Evolutionary conservation across 495 filamentous ascomycete species (phyloP).

Genomic region (Apiosordaria backusii): DNA sequence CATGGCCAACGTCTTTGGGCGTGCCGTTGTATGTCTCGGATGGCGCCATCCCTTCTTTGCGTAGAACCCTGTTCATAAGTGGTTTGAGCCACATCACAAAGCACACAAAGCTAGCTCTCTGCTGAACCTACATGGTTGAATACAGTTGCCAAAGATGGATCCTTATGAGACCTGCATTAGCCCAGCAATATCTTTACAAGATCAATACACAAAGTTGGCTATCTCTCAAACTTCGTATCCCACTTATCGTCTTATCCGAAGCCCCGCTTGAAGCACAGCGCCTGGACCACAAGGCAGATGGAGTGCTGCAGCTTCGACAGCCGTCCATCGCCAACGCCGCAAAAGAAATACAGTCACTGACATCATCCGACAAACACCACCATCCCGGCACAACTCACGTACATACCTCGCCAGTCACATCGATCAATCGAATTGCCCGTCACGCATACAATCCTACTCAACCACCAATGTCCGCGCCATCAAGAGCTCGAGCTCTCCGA

Average conservation of each 20-base stretch:
- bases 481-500: background rate
- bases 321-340: background rate
- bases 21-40: background rate
- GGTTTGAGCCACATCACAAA: background rate
- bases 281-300: background rate
- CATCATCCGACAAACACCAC: slow-evolving; percentile 24
- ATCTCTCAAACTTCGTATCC: background rate
- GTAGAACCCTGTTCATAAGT: background rate
- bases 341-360: slow-evolving; percentile 21
- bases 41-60: background rate
- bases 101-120: background rate
- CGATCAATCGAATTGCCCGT: background rate
- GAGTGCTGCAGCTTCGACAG: background rate
- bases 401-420: background rate
- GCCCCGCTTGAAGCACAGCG: background rate
- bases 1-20: background rate
- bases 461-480: background rate
- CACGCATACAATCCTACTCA: background rate
- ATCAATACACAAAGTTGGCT: background rate
- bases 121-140: background rate
- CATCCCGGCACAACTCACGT: background rate
- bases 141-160: background rate
- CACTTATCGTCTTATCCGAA: background rate
- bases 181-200: background rate
- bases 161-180: too few species aligned